Evolutionary conservation across 129 eudicot species (phyloP), one percentile per base, ranked within the genome.

Genomic region (Saposhnikovia divaricata): DNA sequence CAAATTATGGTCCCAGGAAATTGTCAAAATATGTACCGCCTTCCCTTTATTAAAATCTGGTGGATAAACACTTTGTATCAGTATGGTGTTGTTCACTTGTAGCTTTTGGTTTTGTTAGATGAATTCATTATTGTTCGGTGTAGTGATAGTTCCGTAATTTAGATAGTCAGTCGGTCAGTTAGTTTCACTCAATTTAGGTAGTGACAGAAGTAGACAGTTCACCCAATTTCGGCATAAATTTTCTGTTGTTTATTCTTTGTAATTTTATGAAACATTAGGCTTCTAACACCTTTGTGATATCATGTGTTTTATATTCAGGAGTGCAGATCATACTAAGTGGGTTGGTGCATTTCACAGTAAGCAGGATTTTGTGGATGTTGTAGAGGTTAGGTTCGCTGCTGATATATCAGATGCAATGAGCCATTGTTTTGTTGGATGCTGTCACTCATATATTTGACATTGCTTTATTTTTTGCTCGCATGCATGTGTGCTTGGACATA

Each of bases 311-410:
- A 4, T 79, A 66, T 63, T 46, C 90, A 95, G 98, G 88, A 95
- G 91, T 82, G 94, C 98, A 75, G 98, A 95, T 83, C 98, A 95
- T 80, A 95, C 99, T 57, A 95, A 95, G 82, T 95, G 99, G 97
- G 81, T 95, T 10, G 97, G 96, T 44, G 89, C 91, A 74, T 95
- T 95, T 85, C 87, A 86, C 74, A 85, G 82, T 51, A 95, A 92
- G 81, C 99, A 95, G 79, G 99, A 95, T 85, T 95, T 95, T 84
- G 73, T 92, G 71, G 99, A 95, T 90, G 97, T 92, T 74, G 96
- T 92, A 38, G 97, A 95, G 99, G 98, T 90, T 81, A 78, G 86
- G 79, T n/a, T 46, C 37, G 4, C 75, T 57, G 71, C 43, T 51
- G 11, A 34, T 48, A 73, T 74, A 31, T 46, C 78, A 48, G 76